These are phyloP conservation scores for Penicillium sp. DNA, from an alignment of 2,329 filamentous ascomycete species.

Conservation along the genomic window DNA sequence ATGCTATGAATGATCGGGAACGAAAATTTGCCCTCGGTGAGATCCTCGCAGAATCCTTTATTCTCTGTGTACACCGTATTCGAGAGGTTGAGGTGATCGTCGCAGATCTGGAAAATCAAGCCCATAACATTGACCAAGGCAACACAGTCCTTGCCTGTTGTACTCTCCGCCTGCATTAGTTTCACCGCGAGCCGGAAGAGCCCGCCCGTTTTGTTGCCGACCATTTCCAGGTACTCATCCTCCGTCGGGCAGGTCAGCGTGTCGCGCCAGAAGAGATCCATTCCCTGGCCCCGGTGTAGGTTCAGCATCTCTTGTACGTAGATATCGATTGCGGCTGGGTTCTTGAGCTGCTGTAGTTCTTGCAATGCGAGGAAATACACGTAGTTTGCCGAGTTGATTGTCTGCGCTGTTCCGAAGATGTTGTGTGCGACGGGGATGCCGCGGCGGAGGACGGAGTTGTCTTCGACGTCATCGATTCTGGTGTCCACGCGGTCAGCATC, in stretches of 20 bases:
- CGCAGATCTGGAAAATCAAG: constrained; percentile 49
- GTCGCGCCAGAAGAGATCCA: constrained; percentile 52
- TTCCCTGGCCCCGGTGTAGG: constrained; percentile 49
- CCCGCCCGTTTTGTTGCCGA: constrained; percentile 51
- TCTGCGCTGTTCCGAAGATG: constrained; percentile 52
- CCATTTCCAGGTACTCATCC: constrained; percentile 52
- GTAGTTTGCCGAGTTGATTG: constrained; percentile 54
- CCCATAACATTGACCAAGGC: constrained; percentile 66
- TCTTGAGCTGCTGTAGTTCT: constrained; percentile 43
- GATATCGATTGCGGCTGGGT: constrained; percentile 44
- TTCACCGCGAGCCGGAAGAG: constrained; percentile 49
- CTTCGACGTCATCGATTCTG: constrained; percentile 53
- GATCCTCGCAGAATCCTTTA: constrained; percentile 91
- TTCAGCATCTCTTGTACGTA: constrained; percentile 49
- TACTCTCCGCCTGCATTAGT: constrained; percentile 48
- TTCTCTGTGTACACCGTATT: constrained; percentile 73
- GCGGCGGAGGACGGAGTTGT: constrained; percentile 49
- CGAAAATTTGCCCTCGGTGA: constrained; percentile 96
- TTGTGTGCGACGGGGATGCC: constrained; percentile 51
- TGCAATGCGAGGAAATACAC: constrained; percentile 49
- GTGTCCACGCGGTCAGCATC: not conserved
- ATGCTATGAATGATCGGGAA: constrained; percentile 96
- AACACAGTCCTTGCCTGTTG: constrained; percentile 43
- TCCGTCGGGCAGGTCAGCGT: constrained; percentile 48
- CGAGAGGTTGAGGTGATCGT: constrained; percentile 86